Percentiles rank a stretch among this genome's conserved stretches.
These are phyloP conservation scores for Syzygium syzygioides DNA, from an alignment of 441 rosid genomes.

Conservation along the genomic window DNA sequence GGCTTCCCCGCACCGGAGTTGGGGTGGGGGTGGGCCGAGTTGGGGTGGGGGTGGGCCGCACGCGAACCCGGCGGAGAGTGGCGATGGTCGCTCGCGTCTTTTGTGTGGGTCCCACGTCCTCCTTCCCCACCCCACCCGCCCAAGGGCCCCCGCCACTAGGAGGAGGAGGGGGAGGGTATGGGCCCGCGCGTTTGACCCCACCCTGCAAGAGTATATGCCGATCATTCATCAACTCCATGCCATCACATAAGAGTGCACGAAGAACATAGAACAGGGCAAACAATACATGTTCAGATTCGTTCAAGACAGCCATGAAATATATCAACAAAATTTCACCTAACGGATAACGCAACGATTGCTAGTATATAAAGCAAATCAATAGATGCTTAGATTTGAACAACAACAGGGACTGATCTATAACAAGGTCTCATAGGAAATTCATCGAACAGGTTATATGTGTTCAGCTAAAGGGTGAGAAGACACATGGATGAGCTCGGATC, in stretches of 20 bases:
- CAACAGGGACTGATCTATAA: neutral
- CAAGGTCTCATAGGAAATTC: neutral
- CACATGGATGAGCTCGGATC: neutral
- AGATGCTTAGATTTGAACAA: neutral
- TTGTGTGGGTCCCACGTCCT: too few species aligned
- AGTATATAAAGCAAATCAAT: neutral
- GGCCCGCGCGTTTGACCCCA: too few species aligned
- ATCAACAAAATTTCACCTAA: rapidly evolving
- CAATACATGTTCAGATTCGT: neutral
- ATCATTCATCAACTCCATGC: neutral
- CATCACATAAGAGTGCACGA: neutral
- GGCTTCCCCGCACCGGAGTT: too few species aligned
- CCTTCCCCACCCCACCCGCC: too few species aligned
- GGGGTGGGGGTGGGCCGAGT: too few species aligned
- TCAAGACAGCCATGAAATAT: neutral
- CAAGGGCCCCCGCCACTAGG: too few species aligned
- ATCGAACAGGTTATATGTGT: neutral
- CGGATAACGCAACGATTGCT: neutral
- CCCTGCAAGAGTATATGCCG: too few species aligned
- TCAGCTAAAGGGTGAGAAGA: rapidly evolving
- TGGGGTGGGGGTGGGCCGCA: too few species aligned
- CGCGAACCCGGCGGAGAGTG: too few species aligned
- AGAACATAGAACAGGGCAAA: neutral
- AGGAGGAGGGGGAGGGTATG: too few species aligned
- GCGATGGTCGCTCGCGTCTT: too few species aligned